Conservation (phyloP, 441 rosid species). For the Croton setiger region DNA sequence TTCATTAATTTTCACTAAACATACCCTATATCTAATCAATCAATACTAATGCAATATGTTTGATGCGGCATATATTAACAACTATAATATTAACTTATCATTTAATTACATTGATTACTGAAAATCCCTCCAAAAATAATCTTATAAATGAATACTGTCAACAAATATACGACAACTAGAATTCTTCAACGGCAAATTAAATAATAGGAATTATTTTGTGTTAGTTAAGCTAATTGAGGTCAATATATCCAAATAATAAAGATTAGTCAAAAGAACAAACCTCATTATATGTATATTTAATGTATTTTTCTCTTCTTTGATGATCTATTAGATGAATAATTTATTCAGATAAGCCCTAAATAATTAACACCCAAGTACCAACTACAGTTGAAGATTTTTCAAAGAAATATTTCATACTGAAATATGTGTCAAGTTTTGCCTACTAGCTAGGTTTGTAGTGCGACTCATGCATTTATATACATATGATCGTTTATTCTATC, state of each 20-base stretch:
- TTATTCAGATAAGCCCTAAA: not conserved
- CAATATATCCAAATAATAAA: not conserved
- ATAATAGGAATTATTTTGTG: slow-evolving; percentile 10
- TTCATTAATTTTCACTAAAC: too few relatives aligned
- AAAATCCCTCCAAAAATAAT: slow-evolving; percentile 15
- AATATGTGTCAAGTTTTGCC: too few relatives aligned
- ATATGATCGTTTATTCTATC: too few relatives aligned
- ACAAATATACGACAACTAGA: slow-evolving; percentile 9
- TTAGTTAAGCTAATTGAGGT: slow-evolving; percentile 19
- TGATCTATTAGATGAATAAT: not conserved
- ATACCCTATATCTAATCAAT: too few relatives aligned
- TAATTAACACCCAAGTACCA: not conserved
- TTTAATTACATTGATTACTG: too few relatives aligned
- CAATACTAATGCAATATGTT: not conserved
- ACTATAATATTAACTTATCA: slow-evolving; percentile 1
- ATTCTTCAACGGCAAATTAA: slow-evolving; percentile 5
- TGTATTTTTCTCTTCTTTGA: not conserved
- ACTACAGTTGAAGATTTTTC: not conserved
- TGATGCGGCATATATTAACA: not conserved
- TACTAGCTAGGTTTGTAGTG: not conserved
- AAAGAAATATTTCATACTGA: too few relatives aligned
- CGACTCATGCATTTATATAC: not conserved
- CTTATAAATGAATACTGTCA: not conserved
- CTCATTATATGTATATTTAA: not conserved
- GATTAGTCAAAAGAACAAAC: slow-evolving; percentile 6